phyloP scores from a whole-genome alignment of 495 filamentous ascomycete species.

The Xylona heveae region DNA sequence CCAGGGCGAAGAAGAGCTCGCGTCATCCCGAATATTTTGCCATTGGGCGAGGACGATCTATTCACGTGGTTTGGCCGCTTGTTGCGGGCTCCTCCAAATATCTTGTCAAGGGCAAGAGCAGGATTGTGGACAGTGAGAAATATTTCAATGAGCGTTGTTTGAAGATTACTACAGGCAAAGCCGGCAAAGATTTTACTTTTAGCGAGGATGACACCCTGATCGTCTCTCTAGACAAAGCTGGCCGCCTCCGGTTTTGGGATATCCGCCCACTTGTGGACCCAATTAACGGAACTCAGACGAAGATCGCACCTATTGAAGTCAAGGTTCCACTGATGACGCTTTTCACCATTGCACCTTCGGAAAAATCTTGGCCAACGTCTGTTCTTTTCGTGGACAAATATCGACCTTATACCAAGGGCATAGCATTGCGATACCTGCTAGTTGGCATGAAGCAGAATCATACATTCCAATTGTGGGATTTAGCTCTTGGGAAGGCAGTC shows the following conservation, averaged over 20 bases:
- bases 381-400: conserved; percentile 90
- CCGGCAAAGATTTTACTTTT: conserved; percentile 94
- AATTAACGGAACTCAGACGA: conserved; percentile 27
- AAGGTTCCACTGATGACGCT: conserved; percentile 59
- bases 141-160: conserved; percentile 69
- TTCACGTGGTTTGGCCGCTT: conserved; percentile 71
- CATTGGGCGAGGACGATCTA: conserved; percentile 84
- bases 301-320: conserved; percentile 42
- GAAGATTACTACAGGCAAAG: conserved; percentile 91
- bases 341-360: conserved; percentile 50
- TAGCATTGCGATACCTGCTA: conserved; percentile 78
- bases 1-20: conserved; percentile 70
- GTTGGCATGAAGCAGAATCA: conserved; percentile 99
- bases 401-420: conserved; percentile 67
- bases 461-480: conserved; percentile 96
- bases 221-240: conserved; percentile 89
- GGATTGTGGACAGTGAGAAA: conserved; percentile 60
- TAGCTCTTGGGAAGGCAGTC: conserved; percentile 80
- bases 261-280: conserved; percentile 50
- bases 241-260: conserved; percentile 93
- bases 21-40: conserved; percentile 83
- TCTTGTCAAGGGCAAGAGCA: conserved; percentile 47
- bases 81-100: conserved; percentile 49
- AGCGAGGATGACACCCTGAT: conserved; percentile 89
- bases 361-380: conserved; percentile 89